Base-by-base conservation (phyloP, 1,284 basidiomycete species). In the Trametes pubescens region DNA sequence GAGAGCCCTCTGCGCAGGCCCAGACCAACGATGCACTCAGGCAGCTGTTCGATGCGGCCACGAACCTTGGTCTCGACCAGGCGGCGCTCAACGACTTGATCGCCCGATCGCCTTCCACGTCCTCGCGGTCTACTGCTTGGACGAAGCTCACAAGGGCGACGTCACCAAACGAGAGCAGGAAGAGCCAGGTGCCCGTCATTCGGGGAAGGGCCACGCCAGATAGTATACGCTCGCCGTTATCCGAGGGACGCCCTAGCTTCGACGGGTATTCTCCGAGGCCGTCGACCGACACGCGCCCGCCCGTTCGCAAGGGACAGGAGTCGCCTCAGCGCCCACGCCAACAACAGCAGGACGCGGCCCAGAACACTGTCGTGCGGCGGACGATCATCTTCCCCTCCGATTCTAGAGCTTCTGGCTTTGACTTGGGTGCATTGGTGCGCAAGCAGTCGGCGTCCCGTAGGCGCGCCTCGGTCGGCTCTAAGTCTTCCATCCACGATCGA, bases 351-450 rank as follows among this genome's bases (percentile, higher is more conserved):
- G 77, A 51, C 70, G 79, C 68, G 69, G 75, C 65, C 55, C 65
- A 65, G 38, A 85, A 82, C 69, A 75, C 86, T 22, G 78, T 94
- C 59, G 82, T 94, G 57, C 85, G 92, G 70, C 82, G 92, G 69
- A 94, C 92, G 0, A 83, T 94, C 69, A 89, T 93, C 66, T 86
- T 88, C 71, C 88, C 92, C 49, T 89, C 88, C 57, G 89, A 91
- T 69, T 77, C 82, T 51, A 80, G 81, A 69, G 77, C 80, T 47
- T 82, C 87, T 26, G 81, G 80, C 54, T 78, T 81, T 47, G 88
- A 90, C 68, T 66, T 86, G 61, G 82, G 78, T 71, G 77, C 82
- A 29, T 73, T 85, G 57, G 79, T 84, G 72, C 83, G 85, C 62
- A 91, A 88, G 71, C 81, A 81, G 43, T 84, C 88, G 22, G 75